Evolutionary conservation across 441 rosid species (phyloP), one percentile per base, ranked within the genome.

Genomic region (Mallotus repandus): DNA sequence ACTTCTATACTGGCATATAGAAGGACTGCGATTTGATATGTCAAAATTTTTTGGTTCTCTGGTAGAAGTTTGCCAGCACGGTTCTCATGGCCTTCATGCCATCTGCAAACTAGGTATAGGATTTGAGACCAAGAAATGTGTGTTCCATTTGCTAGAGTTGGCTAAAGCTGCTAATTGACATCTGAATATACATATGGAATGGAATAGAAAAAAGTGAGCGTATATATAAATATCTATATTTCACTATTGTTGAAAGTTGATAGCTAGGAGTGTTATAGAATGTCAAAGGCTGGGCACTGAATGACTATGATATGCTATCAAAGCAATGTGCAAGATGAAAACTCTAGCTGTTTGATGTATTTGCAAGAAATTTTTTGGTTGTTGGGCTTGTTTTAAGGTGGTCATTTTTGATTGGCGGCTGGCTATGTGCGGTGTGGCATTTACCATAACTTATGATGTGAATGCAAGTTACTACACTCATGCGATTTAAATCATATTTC

Each of bases 331-430:
- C 62, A 61, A 35, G 59, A 35, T 61, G 59, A 52, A n/a, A 49
- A 60, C 66, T 60, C 18, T 19, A 9, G 74, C 19, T 50, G 14
- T 38, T 35, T 61, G 49, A n/a, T 35, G 48, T 29, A 35, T 49
- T 62, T 29, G 35, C 66, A 14, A 21, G 49, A 21, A 21, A 4
- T 7, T 41, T 56, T 53, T 21, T 29, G 55, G 16, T 59, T 59
- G 64, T 45, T 29, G 64, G 46, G 48, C 62, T 46, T 70, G 43
- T 9, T 70, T 55, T 69, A 69, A 57, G 41, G 41, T 48, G 22
- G 41, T 60, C 43, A 45, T 38, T 38, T 7, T 25, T 43, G 35
- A 41, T 55, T 21, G 3, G n/a, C 49, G 21, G 18, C 29, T 22
- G 52, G 29, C 48, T 53, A 46, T 12, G 14, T 18, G 10, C 9